Evolutionary conservation across 441 rosid species (phyloP), one percentile per base, ranked within the genome.

Genomic region (Gossypium trilobum): DNA sequence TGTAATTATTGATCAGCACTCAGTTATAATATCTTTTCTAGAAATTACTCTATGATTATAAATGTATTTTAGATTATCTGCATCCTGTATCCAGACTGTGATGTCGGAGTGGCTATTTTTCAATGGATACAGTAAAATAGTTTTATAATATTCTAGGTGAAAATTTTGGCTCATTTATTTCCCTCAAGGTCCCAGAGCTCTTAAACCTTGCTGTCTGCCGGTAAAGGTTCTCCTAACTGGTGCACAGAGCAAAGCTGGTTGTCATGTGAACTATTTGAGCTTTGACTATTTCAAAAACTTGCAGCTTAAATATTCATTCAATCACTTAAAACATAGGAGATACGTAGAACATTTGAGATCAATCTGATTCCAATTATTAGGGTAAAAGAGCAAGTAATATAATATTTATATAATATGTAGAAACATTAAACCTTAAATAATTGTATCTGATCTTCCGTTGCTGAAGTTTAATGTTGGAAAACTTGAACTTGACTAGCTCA

Each of bases 401-500:
- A 8, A 29, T 60, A 31, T 31, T n/a, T 23, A 31, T 31, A 8
- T 31, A 17, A 27, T 59, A 10, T 31, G 10, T 27, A 13, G 9
- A 59, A 27, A 31, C 39, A 31, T 31, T 61, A 16, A 31, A 61
- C 13, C 44, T 61, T 61, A 14, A 61, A 31, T 33, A 14, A 33
- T 31, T 58, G 36, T 13, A 14, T 31, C 20, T n/a, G 44, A 10
- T 60, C 44, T 31, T 33, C n/a, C 17, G 23, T 44, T 61, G 66
- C 48, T 33, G n/a, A 61, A 61, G 66, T 61, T 16, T 2, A 61
- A 31, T 61, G 23, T 61, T 61, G 19, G 66, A 33, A 61, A 61
- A 61, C 48, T 14, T 31, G 48, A 16, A 14, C 22, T 33, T 31
- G 48, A 27, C 42, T 59, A 25, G 33, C 42, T 27, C 46, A 60